phyloP scores from a whole-genome alignment of 768 basidiomycete species.

The Daedaleopsis sinensis region DNA sequence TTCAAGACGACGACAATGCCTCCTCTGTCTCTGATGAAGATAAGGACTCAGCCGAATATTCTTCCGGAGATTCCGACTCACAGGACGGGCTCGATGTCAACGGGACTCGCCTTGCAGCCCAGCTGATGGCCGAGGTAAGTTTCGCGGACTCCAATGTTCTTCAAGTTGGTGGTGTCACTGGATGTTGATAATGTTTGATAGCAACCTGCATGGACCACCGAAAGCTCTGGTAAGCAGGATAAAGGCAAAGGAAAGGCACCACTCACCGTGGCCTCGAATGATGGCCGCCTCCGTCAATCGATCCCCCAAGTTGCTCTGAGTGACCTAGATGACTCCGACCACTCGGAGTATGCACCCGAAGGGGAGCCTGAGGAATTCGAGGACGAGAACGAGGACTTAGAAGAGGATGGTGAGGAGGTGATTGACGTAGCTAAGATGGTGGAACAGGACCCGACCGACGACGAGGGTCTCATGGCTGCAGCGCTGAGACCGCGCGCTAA shows the following conservation, averaged over 20 bases:
- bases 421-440: neutral
- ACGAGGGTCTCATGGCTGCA: neutral
- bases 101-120: neutral
- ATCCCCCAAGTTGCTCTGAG: neutral
- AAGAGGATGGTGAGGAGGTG: neutral
- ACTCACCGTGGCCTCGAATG: neutral
- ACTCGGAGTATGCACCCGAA: neutral
- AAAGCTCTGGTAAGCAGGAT: neutral
- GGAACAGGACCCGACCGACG: neutral
- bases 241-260: neutral
- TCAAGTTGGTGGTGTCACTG: too few relatives aligned
- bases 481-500: neutral
- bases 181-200: neutral
- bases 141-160: neutral
- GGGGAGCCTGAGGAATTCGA: neutral
- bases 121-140: neutral
- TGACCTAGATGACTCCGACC: neutral
- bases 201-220: neutral
- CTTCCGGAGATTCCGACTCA: neutral
- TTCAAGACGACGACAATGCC: neutral
- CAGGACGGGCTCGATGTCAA: neutral
- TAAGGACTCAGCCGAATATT: neutral
- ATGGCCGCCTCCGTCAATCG: neutral
- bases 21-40: neutral
- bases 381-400: neutral